phyloP scores from a whole-genome alignment of 805 yeast species.

The Scheffersomyces coipomensis region DNA sequence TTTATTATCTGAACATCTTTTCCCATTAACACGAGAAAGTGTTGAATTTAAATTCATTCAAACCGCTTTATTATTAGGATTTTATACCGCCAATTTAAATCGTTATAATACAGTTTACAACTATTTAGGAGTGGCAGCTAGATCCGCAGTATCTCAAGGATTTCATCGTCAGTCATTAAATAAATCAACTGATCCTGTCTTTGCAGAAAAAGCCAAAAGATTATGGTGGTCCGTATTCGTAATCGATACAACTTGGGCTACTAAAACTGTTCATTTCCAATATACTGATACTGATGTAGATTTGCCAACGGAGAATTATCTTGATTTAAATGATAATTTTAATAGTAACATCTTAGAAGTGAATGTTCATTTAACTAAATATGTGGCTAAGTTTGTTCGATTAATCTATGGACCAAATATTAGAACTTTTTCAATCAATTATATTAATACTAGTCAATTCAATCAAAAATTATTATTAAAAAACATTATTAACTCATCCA shows the following conservation, averaged over 20 bases:
- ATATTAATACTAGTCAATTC: conserved; percentile 39
- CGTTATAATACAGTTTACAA: conserved; percentile 38
- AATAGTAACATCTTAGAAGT: conserved; percentile 28
- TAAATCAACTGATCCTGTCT: neutral
- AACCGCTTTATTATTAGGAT: conserved; percentile 29
- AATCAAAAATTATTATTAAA: conserved; percentile 32
- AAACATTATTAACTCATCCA: conserved; percentile 25
- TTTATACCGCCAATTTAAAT: conserved; percentile 36
- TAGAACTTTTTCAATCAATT: conserved; percentile 37
- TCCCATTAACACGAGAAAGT: conserved; percentile 30
- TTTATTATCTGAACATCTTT: conserved; percentile 29
- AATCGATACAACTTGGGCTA: conserved; percentile 39
- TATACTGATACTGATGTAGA: conserved; percentile 44
- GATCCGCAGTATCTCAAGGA: conserved; percentile 36
- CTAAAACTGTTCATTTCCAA: conserved; percentile 39
- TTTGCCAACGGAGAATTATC: conserved; percentile 32
- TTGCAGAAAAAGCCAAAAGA: conserved; percentile 30
- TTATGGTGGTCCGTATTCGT: conserved; percentile 44
- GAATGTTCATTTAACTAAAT: conserved; percentile 39
- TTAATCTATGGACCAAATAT: conserved; percentile 40
- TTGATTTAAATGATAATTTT: conserved; percentile 27
- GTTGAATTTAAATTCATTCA: conserved; percentile 32
- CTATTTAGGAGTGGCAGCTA: conserved; percentile 38
- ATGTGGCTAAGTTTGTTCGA: conserved; percentile 32
- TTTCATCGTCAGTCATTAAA: conserved; percentile 29